Evolutionary conservation across 2,329 filamentous ascomycete genomes (phyloP).

Genomic region (Fusarium musae): DNA sequence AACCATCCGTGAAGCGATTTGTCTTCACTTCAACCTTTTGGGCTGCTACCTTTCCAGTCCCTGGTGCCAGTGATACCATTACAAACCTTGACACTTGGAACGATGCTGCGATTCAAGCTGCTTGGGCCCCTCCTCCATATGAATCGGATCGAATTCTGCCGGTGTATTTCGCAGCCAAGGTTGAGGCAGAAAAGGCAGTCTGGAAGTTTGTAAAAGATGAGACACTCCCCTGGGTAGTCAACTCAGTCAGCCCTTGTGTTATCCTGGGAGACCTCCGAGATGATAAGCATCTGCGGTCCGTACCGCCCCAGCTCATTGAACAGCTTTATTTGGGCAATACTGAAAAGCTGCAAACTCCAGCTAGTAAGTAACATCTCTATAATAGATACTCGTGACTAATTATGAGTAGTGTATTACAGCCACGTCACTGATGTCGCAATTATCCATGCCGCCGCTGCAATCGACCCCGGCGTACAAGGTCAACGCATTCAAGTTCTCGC

Average conservation of each 20-base stretch:
- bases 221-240: conserved; percentile 24
- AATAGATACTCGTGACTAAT: not conserved
- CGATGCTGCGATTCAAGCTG: conserved; percentile 8
- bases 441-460: conserved; percentile 21
- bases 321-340: conserved; percentile 28
- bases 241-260: conserved; percentile 34
- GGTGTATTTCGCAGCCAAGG: conserved; percentile 25
- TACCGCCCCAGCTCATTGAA: conserved; percentile 28
- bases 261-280: conserved; percentile 19
- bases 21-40: conserved; percentile 38
- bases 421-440: conserved; percentile 30
- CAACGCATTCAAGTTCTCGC: conserved; percentile 27
- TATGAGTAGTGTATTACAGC: conserved; percentile 20
- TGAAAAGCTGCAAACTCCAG: not conserved
- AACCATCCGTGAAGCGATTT: conserved; percentile 21
- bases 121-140: conserved; percentile 33
- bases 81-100: conserved; percentile 33
- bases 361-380: not conserved
- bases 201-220: conserved; percentile 32
- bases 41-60: conserved; percentile 17
- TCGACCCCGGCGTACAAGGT: conserved; percentile 12
- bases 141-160: not conserved
- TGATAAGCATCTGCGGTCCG: conserved; percentile 33
- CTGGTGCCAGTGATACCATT: conserved; percentile 5
- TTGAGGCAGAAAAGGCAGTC: conserved; percentile 27